Evolutionary conservation across 1,139 yeast genomes (phyloP).

Genomic region (Zygosaccharomyces sapae): DNA sequence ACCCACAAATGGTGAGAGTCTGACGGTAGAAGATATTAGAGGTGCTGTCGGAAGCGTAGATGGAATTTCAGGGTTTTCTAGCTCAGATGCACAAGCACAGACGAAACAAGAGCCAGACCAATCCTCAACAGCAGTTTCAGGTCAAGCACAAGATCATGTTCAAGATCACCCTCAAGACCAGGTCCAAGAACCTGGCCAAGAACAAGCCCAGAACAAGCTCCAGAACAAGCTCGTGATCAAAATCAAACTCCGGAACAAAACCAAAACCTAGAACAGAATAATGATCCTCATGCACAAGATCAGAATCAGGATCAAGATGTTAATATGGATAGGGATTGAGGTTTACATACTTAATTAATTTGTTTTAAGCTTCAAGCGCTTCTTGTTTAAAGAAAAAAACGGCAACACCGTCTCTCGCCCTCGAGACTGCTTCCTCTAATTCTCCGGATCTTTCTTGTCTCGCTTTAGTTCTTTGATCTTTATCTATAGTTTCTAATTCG

Average conservation of each 20-base stretch:
- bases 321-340: conserved; percentile 22
- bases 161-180: background rate
- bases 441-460: conserved; percentile 44
- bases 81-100: conserved; percentile 26
- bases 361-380: background rate
- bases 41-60: conserved; percentile 60
- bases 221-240: background rate
- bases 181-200: background rate
- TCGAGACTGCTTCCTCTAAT: conserved; percentile 43
- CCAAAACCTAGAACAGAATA: background rate
- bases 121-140: background rate
- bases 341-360: conserved; percentile 1
- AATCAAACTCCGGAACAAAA: background rate
- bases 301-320: conserved; percentile 31
- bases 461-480: conserved; percentile 39
- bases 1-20: conserved; percentile 32
- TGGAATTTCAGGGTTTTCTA: conserved; percentile 47
- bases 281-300: background rate
- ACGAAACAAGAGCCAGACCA: conserved; percentile 14
- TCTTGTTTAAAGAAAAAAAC: conserved; percentile 45
- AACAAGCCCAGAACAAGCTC: background rate
- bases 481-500: conserved; percentile 42
- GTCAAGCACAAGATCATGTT: background rate
- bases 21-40: conserved; percentile 55
- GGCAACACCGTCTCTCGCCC: conserved; percentile 55